Conservation (phyloP, 2,329 filamentous ascomycete genomes). For the Aspergillus arachidicola region DNA sequence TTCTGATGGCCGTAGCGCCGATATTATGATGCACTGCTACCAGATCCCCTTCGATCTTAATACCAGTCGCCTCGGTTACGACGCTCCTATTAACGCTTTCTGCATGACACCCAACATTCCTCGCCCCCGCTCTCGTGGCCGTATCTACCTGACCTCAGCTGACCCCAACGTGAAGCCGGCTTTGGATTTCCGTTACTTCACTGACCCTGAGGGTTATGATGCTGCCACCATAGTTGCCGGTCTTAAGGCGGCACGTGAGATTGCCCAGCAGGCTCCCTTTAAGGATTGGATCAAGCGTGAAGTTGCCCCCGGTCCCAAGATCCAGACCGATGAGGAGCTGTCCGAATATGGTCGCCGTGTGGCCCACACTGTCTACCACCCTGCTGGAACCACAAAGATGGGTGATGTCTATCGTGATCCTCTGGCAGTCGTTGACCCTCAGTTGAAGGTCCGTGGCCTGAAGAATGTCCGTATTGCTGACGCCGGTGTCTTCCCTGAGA, state of each 20-base stretch:
- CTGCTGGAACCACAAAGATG: slow-evolving; percentile 89
- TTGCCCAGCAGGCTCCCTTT: slow-evolving; percentile 76
- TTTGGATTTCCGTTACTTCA: slow-evolving; percentile 88
- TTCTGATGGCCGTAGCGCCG: slow-evolving; percentile 73
- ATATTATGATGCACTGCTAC: slow-evolving; percentile 97
- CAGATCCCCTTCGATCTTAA: slow-evolving; percentile 91
- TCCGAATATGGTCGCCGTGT: slow-evolving; percentile 78
- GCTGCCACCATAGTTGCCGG: slow-evolving; percentile 78
- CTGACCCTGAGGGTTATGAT: slow-evolving; percentile 82
- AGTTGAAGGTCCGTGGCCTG: slow-evolving; percentile 72
- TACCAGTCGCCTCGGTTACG: slow-evolving; percentile 77
- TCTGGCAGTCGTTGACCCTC: slow-evolving; percentile 76
- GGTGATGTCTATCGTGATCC: slow-evolving; percentile 69
- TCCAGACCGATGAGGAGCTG: slow-evolving; percentile 77
- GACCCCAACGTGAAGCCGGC: slow-evolving; percentile 79
- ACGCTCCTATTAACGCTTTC: slow-evolving; percentile 73
- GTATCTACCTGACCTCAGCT: slow-evolving; percentile 73
- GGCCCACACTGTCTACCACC: slow-evolving; percentile 89
- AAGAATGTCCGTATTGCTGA: slow-evolving; percentile 78
- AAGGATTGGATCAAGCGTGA: slow-evolving; percentile 81
- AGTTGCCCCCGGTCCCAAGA: slow-evolving; percentile 72
- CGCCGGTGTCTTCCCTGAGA: slow-evolving; percentile 84
- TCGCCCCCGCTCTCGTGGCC: slow-evolving; percentile 75
- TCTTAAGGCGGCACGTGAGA: slow-evolving; percentile 74
- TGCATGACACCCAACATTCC: slow-evolving; percentile 94